Base-by-base conservation (phyloP, 2,329 filamentous ascomycete genomes). In the Xylaria sp. region DNA sequence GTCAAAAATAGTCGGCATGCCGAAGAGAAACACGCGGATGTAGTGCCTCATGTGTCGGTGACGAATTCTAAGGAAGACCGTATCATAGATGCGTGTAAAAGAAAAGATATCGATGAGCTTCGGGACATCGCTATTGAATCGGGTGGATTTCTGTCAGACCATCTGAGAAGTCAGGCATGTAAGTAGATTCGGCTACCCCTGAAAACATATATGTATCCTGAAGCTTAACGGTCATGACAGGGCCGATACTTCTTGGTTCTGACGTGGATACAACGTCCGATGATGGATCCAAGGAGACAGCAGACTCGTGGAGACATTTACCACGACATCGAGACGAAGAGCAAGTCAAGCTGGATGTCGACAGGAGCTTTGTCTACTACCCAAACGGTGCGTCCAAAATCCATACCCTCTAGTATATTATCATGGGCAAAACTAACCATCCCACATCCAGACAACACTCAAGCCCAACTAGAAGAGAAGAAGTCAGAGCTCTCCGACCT, bases 321-420 rank as follows among this genome's bases (percentile, higher is more conserved):
- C 88, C 91, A 36, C 85, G 81, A n/a, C 96, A 99, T 81, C 83
- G 83, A 40, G 96, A 99, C 76, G 96, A 99, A 80, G 90, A 92
- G 59, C 96, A 99, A 81, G 94, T 99, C 46, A 87, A 90, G 76
- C 86, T 98, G 57, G 96, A 99, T 78, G 96, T 99, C 65, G 89
- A 97, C 80, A 88, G 96, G 65, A 94, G 96, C n/a, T 99, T 99
- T 81, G 92, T 98, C 69, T 97, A 97, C 82, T 99, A 99, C 79
- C 96, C 96, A 13, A 87, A 88, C 71, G 88, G 94, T 96, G 85
- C 75, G 46, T 42, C 1, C 11, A 20, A 4, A 17, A 5, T 59
- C n/a, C 13, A 28, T 26, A 86, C 76, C 13, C 7, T 28, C 28
- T 17, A 15, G 6, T 11, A n/a, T 20, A 15, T 5, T 15, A 2